A percentile compares a stretch with the other conserved stretches of the same genome.
These are phyloP conservation scores for Lichenothelia convexa DNA, from an alignment of 495 filamentous ascomycete species.

Conservation along the genomic window DNA sequence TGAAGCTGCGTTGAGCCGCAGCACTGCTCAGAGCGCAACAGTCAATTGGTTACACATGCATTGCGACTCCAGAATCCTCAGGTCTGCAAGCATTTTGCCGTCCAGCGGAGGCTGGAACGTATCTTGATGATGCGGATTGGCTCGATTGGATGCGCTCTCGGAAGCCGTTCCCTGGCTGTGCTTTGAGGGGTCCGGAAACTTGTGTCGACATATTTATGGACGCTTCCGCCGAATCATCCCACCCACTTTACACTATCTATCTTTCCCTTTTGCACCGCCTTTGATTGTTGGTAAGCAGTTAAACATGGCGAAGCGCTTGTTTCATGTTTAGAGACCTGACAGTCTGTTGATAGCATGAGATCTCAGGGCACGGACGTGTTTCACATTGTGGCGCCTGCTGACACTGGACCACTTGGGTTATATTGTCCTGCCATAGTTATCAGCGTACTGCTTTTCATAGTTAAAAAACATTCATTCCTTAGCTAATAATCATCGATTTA, in stretches of 20 bases:
- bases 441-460: too few species aligned
- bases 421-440: too few species aligned
- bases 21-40: neutral
- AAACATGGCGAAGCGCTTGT: neutral
- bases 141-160: constrained; percentile 7
- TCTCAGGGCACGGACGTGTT: too few species aligned
- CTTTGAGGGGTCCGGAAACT: neutral
- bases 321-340: neutral
- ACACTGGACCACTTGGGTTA: too few species aligned
- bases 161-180: neutral
- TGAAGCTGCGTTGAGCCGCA: too few species aligned
- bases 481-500: too few species aligned
- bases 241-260: neutral
- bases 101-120: constrained; percentile 7
- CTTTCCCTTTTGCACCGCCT: neutral
- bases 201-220: too few species aligned
- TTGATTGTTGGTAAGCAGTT: neutral
- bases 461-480: too few species aligned
- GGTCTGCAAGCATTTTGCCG: neutral
- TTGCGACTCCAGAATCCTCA: neutral
- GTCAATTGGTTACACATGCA: neutral
- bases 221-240: neutral
- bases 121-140: constrained; percentile 10
- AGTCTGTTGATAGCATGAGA: too few species aligned
- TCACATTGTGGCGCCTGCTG: too few species aligned